These are phyloP conservation scores for Raffaelea albimanens DNA, from an alignment of 2,329 filamentous ascomycete species.

Conservation along the genomic window DNA sequence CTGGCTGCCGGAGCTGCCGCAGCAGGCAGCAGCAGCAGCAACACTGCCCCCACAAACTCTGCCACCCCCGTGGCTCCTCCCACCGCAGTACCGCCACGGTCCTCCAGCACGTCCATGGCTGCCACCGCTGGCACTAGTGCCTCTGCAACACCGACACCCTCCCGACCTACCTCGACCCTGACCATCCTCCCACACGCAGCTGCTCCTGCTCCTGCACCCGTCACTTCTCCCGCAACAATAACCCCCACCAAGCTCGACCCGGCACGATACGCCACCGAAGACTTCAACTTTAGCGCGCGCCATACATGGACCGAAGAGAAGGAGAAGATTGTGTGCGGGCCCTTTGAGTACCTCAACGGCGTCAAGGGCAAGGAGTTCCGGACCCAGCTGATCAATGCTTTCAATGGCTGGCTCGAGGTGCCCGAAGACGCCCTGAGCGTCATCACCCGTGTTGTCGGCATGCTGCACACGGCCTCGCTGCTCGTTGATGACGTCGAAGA, in stretches of 20 bases:
- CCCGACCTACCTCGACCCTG: too few relatives aligned
- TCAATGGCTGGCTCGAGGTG: conserved; percentile 73
- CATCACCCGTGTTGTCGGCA: conserved; percentile 71
- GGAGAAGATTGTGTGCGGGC: conserved; percentile 67
- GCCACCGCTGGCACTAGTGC: too few relatives aligned
- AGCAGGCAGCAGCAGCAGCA: neutral
- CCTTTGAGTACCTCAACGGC: conserved; percentile 70
- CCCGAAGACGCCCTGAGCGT: conserved; percentile 59
- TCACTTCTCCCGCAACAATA: conserved; percentile 10
- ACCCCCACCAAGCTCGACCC: conserved; percentile 35
- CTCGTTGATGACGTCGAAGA: conserved; percentile 87
- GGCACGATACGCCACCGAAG: conserved; percentile 42
- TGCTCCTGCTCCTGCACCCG: neutral
- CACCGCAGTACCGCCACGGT: too few relatives aligned
- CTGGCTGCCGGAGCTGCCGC: neutral
- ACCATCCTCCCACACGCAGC: neutral
- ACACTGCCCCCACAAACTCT: neutral
- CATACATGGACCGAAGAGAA: conserved; percentile 62
- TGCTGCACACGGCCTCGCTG: conserved; percentile 77
- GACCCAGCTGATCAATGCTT: conserved; percentile 67
- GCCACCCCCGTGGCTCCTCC: neutral
- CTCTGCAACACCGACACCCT: too few relatives aligned
- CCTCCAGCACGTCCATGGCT: too few relatives aligned
- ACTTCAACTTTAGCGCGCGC: conserved; percentile 41
- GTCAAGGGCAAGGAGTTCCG: conserved; percentile 82